Base-by-base conservation (phyloP, 116 monocot genomes). In the Dioscorea cayenensis region DNA sequence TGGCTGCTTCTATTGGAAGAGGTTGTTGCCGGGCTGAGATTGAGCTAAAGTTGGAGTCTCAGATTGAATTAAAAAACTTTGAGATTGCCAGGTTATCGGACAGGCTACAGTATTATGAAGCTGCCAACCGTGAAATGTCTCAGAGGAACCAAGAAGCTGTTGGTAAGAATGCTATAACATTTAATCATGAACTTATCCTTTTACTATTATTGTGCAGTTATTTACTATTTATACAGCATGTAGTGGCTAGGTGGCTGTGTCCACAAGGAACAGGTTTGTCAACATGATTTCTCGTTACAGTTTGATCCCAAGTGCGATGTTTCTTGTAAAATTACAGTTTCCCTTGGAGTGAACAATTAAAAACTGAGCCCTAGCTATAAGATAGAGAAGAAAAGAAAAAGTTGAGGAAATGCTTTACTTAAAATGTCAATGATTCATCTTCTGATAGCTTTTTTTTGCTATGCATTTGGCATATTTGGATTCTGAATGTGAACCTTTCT, bases 31-130 rank as follows among this genome's bases (percentile, higher is more conserved):
- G 85, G 50, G 91, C 95, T 67, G 95, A 87, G 50, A 69, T 78
- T 51, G 89, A 86, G 68, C 20, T 49, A 14, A 77, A 82, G 48
- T 70, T 81, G 75, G 79, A 89, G 63, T 58, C 85, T 77, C 51
- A 35, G 3, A 89, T 95, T 58, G 76, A 83, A 72, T 50, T 75
- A 28, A 91, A 91, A 61, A 95, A 91, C 81, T 85, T 83, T 76
- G 87, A 95, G 72, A 95, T 91, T 65, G 72, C 78, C 4, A 80
- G 92, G 43, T 72, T 92, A 20, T 72, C 35, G n/a, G 92, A 91
- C 63, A 65, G 95, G 49, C 61, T 95, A 17, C 86, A 83, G 0
- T 95, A 91, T 76, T 95, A 95, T 77, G 95, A 95, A 83, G 85
- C 89, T 51, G 76, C 80, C 64, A 95, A 87, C 51, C 83, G 78